phyloP scores from a whole-genome alignment of 345 rosid genomes.

The Fremontodendron californicum region DNA sequence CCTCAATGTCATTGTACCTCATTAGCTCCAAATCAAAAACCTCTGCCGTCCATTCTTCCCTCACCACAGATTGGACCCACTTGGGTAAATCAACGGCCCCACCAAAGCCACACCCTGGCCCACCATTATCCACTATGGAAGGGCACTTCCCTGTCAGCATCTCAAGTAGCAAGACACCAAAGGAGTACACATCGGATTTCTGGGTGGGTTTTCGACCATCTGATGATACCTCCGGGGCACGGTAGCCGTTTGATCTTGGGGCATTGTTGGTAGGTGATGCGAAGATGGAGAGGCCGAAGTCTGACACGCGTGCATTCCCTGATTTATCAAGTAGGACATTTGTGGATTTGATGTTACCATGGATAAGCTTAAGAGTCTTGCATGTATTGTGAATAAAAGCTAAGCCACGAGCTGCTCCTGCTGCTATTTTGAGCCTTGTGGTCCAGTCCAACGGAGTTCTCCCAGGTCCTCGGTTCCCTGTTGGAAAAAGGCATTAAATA shows the following conservation, averaged over 20 bases:
- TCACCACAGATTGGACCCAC: conserved; percentile 82
- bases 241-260: conserved; percentile 64
- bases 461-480: conserved; percentile 93
- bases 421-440: conserved; percentile 75
- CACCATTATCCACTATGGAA: conserved; percentile 44
- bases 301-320: conserved; percentile 61
- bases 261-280: conserved; percentile 33
- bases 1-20: conserved; percentile 81
- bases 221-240: conserved; percentile 51
- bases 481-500: no score
- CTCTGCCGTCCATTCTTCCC: conserved; percentile 89
- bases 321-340: conserved; percentile 69
- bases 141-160: conserved; percentile 80
- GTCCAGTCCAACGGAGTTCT: conserved; percentile 88
- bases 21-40: conserved; percentile 80
- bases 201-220: conserved; percentile 54
- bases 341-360: conserved; percentile 84
- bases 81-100: conserved; percentile 60
- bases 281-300: conserved; percentile 61
- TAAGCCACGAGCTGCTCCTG: conserved; percentile 76
- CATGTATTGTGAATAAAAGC: conserved; percentile 69
- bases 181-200: conserved; percentile 74
- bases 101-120: conserved; percentile 39
- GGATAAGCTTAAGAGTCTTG: conserved; percentile 67
- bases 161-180: conserved; percentile 72